Evolutionary conservation across 1,284 basidiomycete species (phyloP).

Genomic region (Xerocomus alliaceus): DNA sequence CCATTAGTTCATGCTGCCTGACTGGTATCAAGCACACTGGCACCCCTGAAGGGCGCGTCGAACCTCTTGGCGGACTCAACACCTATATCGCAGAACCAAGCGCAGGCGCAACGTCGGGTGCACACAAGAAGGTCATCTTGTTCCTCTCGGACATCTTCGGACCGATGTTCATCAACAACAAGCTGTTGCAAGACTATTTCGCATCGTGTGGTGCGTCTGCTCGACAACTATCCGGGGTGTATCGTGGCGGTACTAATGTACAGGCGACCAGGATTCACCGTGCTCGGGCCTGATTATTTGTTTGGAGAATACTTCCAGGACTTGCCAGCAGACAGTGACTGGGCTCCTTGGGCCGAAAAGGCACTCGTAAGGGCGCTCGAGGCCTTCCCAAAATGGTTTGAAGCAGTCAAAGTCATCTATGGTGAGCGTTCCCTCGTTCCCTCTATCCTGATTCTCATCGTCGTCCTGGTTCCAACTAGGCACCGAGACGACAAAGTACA

Average conservation of each 20-base stretch:
- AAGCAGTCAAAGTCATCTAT: slow-evolving; percentile 23
- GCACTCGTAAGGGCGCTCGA: slow-evolving; percentile 13
- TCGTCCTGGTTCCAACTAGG: slow-evolving; percentile 5
- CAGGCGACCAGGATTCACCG: slow-evolving; percentile 28
- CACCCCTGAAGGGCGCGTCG: slow-evolving; percentile 49
- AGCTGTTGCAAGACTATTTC: slow-evolving; percentile 59
- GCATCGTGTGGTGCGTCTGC: slow-evolving; percentile 51
- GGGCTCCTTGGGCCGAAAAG: slow-evolving; percentile 21
- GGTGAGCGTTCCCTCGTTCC: slow-evolving; percentile 5
- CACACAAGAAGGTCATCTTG: slow-evolving; percentile 51
- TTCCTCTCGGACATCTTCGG: slow-evolving; percentile 59
- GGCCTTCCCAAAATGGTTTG: slow-evolving; percentile 34
- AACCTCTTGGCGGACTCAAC: slow-evolving; percentile 52
- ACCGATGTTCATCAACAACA: slow-evolving; percentile 55
- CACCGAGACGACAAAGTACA: slow-evolving; percentile 38
- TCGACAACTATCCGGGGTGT: no score
- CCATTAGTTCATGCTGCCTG: slow-evolving; percentile 53
- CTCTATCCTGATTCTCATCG: not conserved
- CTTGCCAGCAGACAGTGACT: slow-evolving; percentile 13
- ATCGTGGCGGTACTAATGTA: slow-evolving; percentile 1
- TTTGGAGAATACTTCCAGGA: slow-evolving; percentile 27
- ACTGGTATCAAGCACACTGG: slow-evolving; percentile 56
- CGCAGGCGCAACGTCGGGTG: slow-evolving; percentile 2
- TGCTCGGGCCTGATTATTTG: slow-evolving; percentile 41
- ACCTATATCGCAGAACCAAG: slow-evolving; percentile 59